These are phyloP conservation scores for Scolecobasidium constrictum DNA, from an alignment of 2,329 filamentous ascomycete genomes.

Conservation along the genomic window DNA sequence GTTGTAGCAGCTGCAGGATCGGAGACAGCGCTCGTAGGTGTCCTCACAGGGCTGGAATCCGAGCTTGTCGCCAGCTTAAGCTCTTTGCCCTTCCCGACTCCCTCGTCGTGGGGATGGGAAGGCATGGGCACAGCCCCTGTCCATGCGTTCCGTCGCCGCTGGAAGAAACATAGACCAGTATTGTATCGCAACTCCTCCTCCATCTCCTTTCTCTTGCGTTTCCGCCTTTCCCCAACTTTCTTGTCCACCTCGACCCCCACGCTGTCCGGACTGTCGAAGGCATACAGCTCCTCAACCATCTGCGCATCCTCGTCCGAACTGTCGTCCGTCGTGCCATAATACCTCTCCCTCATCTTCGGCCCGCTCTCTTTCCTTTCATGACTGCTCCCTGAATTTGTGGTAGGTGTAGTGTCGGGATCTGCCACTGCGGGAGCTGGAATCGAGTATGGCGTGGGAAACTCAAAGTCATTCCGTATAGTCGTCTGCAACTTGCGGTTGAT, in stretches of 20 bases:
- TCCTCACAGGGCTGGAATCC: neutral
- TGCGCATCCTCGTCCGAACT: slow-evolving; percentile 11
- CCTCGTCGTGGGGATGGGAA: neutral
- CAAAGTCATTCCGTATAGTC: slow-evolving; percentile 9
- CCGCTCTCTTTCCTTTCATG: neutral
- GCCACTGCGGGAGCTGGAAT: slow-evolving; percentile 12
- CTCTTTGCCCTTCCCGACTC: slow-evolving; percentile 27
- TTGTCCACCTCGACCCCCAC: slow-evolving; percentile 26
- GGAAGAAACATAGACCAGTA: slow-evolving; percentile 68
- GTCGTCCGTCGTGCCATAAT: slow-evolving; percentile 24
- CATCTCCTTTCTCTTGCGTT: slow-evolving; percentile 24
- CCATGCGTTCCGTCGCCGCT: slow-evolving; percentile 71
- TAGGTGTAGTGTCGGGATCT: slow-evolving; percentile 1
- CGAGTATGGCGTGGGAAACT: slow-evolving; percentile 22
- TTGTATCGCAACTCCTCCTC: slow-evolving; percentile 54
- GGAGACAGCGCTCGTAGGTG: neutral
- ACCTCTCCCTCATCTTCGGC: slow-evolving; percentile 30
- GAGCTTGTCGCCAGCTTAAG: slow-evolving; percentile 14
- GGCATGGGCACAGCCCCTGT: slow-evolving; percentile 55
- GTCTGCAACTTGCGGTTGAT: slow-evolving; percentile 7
- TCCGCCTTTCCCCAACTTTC: slow-evolving; percentile 22
- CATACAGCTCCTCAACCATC: slow-evolving; percentile 7
- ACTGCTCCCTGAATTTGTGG: neutral
- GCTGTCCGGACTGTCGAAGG: slow-evolving; percentile 34
- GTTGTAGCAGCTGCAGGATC: neutral